Conservation (phyloP, 192 early-diverging fungal species). For the Entomortierella beljakovae region DNA sequence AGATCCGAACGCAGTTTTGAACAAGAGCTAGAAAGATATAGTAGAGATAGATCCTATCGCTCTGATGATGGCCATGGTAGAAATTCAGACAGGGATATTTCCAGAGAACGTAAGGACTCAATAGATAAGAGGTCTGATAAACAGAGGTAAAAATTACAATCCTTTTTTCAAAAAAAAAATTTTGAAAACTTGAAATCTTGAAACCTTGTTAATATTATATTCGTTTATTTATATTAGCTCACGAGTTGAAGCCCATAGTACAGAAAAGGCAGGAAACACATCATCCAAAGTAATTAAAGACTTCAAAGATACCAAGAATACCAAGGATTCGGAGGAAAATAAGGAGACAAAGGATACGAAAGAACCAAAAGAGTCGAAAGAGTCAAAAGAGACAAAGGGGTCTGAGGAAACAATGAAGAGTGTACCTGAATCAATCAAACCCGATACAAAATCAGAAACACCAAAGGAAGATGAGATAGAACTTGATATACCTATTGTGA, state of each 20-base stretch:
- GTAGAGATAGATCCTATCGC: constrained; percentile 27
- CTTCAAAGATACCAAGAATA: too few species aligned
- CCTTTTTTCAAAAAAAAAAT: background rate
- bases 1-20: constrained; percentile 43
- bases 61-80: constrained; percentile 25
- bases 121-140: constrained; percentile 17
- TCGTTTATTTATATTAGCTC: background rate
- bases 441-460: constrained; percentile 21
- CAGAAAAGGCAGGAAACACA: background rate
- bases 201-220: background rate
- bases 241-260: background rate
- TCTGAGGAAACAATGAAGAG: background rate
- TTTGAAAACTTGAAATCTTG: background rate
- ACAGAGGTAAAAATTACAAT: constrained; percentile 5
- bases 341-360: background rate
- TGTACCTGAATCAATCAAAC: background rate
- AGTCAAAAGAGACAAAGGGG: background rate
- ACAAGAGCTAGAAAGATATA: constrained; percentile 43
- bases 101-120: constrained; percentile 11
- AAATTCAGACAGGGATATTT: constrained; percentile 14
- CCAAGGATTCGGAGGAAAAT: too few species aligned
- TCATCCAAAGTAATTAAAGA: too few species aligned
- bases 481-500: constrained; percentile 43
- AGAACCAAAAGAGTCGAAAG: background rate
- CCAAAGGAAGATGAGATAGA: constrained; percentile 22